These are phyloP conservation scores for Pichia sp. DNA, from an alignment of 1,139 yeast genomes.

Conservation along the genomic window DNA sequence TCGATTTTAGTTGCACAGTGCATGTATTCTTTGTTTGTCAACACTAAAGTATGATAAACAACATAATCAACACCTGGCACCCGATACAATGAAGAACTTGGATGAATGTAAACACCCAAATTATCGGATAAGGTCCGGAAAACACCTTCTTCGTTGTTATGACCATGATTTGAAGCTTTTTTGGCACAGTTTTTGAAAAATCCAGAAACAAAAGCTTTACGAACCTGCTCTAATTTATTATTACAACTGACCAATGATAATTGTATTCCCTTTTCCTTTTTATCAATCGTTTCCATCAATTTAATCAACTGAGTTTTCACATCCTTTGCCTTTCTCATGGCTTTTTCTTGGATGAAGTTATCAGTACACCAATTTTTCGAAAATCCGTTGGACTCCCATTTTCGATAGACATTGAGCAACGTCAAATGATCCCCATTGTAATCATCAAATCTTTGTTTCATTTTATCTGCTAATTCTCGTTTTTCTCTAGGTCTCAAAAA, in stretches of 20 bases:
- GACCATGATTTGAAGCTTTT: constrained; percentile 41
- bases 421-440: constrained; percentile 95
- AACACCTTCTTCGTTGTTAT: constrained; percentile 43
- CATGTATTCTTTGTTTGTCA: constrained; percentile 88
- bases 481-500: constrained; percentile 82
- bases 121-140: constrained; percentile 72
- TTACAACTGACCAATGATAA: constrained; percentile 42
- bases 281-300: constrained; percentile 48
- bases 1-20: constrained; percentile 77
- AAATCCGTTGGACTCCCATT: constrained; percentile 61
- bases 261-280: constrained; percentile 28
- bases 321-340: constrained; percentile 69
- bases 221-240: constrained; percentile 49
- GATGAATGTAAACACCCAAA: constrained; percentile 80
- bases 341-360: constrained; percentile 74
- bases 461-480: constrained; percentile 65
- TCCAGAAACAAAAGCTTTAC: constrained; percentile 78
- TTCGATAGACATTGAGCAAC: constrained; percentile 66
- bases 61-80: constrained; percentile 42
- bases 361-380: constrained; percentile 74
- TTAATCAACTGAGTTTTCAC: constrained; percentile 62
- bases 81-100: constrained; percentile 74
- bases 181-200: constrained; percentile 82
- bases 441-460: constrained; percentile 73
- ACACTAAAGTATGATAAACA: constrained; percentile 70